Evolutionary conservation across 2,329 filamentous ascomycete genomes (phyloP).

Genomic region (Pezicula carpinea): DNA sequence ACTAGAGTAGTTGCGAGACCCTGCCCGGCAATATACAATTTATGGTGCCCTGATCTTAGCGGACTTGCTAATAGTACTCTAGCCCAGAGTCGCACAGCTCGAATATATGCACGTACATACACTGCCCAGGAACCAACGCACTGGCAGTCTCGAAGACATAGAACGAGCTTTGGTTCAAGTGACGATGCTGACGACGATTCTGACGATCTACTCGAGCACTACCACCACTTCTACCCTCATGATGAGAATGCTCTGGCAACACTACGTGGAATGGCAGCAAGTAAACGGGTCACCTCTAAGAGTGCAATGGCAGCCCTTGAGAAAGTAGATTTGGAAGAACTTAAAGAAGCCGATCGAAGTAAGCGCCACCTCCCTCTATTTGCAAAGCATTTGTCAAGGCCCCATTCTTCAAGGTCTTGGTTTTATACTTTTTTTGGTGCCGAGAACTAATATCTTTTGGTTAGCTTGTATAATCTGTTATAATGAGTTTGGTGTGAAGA

Average conservation of each 20-base stretch:
- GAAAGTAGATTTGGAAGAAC: conserved; percentile 20
- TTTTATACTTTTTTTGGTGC: not conserved
- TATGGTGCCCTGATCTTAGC: not conserved
- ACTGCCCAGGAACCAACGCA: not conserved
- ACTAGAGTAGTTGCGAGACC: too few relatives aligned
- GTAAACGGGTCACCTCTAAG: conserved; percentile 24
- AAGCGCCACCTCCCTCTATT: conserved; percentile 9
- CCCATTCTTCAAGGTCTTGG: too few relatives aligned
- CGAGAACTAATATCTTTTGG: conserved; percentile 8
- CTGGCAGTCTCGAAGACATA: not conserved
- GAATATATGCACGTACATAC: not conserved
- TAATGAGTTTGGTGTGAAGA: conserved; percentile 53
- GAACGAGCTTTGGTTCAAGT: conserved; percentile 1
- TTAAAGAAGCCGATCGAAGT: conserved; percentile 24
- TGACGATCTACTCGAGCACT: conserved; percentile 4
- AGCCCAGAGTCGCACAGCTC: not conserved
- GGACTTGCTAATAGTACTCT: not conserved
- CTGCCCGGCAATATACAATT: too few relatives aligned
- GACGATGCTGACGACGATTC: conserved; percentile 10
- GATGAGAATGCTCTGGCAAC: conserved; percentile 18
- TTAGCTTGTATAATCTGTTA: conserved; percentile 61
- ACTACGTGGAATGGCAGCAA: conserved; percentile 17
- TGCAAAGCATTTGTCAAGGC: not conserved
- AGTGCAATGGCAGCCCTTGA: conserved; percentile 25
- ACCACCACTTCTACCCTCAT: conserved; percentile 8